Conservation (phyloP, 164 flowering plant genomes). For the Euptelea pleiosperma region DNA sequence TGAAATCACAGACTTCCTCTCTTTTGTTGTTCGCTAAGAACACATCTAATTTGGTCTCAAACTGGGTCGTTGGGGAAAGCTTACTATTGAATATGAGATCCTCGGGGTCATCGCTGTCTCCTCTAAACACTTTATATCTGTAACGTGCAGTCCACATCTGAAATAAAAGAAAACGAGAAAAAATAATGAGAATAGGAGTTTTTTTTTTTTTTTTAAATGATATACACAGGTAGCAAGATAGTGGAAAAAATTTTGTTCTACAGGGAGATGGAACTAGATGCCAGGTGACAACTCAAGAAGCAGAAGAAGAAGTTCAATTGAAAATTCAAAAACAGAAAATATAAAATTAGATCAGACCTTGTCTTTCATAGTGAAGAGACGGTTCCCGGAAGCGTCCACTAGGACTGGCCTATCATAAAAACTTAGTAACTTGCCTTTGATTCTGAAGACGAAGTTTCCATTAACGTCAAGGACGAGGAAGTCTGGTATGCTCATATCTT, state of each 20-base stretch:
- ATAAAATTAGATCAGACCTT: no score
- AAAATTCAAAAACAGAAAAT: no score
- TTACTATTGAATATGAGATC: constrained; percentile 30
- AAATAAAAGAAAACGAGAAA: not conserved
- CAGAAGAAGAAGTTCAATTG: no score
- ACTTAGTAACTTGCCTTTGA: constrained; percentile 30
- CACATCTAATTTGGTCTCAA: constrained; percentile 30
- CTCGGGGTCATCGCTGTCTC: constrained; percentile 24
- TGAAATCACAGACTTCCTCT: constrained; percentile 31
- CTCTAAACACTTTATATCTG: constrained; percentile 35
- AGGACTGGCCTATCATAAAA: constrained; percentile 35
- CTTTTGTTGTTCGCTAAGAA: constrained; percentile 24
- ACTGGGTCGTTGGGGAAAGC: constrained; percentile 27
- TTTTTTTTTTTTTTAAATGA: no score
- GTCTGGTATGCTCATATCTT: constrained; percentile 33
- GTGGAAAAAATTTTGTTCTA: not conserved
- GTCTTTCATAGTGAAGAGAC: constrained; percentile 37
- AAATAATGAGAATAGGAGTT: no score
- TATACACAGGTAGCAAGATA: not conserved
- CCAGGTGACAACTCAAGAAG: no score
- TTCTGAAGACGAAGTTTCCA: constrained; percentile 44
- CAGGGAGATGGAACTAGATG: no score
- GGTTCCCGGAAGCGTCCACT: constrained; percentile 44
- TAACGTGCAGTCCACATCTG: constrained; percentile 27
- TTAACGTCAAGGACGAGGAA: constrained; percentile 45